A percentile compares a stretch with the other conserved stretches of the same genome.
Conservation (phyloP, 164 flowering plant species). For the Vitis amurensis region DNA sequence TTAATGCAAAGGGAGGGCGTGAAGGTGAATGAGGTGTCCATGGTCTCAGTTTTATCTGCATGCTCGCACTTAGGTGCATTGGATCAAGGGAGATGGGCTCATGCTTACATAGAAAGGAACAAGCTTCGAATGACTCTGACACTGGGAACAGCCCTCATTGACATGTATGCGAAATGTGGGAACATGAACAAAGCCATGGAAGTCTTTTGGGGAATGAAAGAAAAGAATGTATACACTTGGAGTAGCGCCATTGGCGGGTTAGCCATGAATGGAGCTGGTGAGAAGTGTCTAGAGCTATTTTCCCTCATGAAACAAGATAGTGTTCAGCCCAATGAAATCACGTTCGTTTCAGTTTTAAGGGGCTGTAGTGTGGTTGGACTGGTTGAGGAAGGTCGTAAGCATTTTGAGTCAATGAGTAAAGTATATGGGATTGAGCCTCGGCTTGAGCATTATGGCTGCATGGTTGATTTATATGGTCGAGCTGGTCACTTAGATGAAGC, state of each 20-base stretch:
- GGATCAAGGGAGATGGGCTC: constrained; percentile 63
- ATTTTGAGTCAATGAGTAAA: constrained; percentile 43
- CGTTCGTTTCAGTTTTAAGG: constrained; percentile 43
- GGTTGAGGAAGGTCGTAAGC: constrained; percentile 39
- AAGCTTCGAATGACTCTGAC: constrained; percentile 38
- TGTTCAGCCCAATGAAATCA: constrained; percentile 50
- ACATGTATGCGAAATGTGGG: constrained; percentile 60
- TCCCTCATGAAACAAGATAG: constrained; percentile 44
- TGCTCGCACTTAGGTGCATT: constrained; percentile 56
- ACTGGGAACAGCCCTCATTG: constrained; percentile 52
- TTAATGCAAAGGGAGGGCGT: constrained; percentile 47
- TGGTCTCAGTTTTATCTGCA: constrained; percentile 55
- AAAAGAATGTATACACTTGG: constrained; percentile 62
- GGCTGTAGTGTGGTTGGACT: constrained; percentile 58
- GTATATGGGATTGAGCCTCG: constrained; percentile 44
- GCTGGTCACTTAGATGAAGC: constrained; percentile 58
- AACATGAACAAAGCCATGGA: constrained; percentile 50
- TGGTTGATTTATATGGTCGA: constrained; percentile 59
- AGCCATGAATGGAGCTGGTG: constrained; percentile 59
- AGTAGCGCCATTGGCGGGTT: constrained; percentile 47
- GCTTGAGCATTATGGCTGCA: constrained; percentile 63
- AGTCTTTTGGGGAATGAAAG: constrained; percentile 51
- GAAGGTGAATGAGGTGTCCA: constrained; percentile 42
- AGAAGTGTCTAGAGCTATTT: constrained; percentile 47
- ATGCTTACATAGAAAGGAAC: constrained; percentile 41